A percentile compares a stretch with the other conserved stretches of the same genome.
phyloP scores from a whole-genome alignment of 345 rosid species.

The Bretschneidera sinensis region DNA sequence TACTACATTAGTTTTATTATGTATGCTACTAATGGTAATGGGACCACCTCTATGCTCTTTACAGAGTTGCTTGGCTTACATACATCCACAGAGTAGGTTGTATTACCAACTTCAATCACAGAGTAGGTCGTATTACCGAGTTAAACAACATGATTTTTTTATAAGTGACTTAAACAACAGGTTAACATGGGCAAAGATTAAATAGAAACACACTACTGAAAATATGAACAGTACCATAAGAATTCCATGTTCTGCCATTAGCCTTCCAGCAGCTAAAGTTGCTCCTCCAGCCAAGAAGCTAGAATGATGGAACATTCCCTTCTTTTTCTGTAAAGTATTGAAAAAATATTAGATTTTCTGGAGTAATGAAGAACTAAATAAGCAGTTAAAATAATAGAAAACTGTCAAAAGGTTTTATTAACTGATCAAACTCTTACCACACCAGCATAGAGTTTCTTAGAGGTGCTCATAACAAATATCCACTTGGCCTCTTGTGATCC shows the following conservation, averaged over 20 bases:
- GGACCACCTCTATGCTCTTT: too few relatives aligned
- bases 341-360: background rate
- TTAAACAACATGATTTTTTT: too few relatives aligned
- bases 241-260: slow-evolving; percentile 55
- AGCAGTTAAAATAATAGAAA: background rate
- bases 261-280: slow-evolving; percentile 87
- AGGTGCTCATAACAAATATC: slow-evolving; percentile 90
- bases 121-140: too few relatives aligned
- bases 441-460: slow-evolving; percentile 67
- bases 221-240: slow-evolving; percentile 55
- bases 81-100: too few relatives aligned
- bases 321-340: slow-evolving; percentile 63
- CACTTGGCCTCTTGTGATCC: slow-evolving; percentile 50
- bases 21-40: too few relatives aligned
- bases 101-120: too few relatives aligned
- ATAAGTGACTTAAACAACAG: background rate
- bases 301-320: slow-evolving; percentile 90
- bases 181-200: background rate
- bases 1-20: too few relatives aligned
- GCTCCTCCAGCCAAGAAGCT: slow-evolving; percentile 97
- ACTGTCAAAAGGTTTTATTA: background rate
- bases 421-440: slow-evolving; percentile 37
- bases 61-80: too few relatives aligned
- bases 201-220: too few relatives aligned
- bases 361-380: background rate